Evolutionary conservation across 768 basidiomycete species (phyloP).

Genomic region (Pholiota conissans): DNA sequence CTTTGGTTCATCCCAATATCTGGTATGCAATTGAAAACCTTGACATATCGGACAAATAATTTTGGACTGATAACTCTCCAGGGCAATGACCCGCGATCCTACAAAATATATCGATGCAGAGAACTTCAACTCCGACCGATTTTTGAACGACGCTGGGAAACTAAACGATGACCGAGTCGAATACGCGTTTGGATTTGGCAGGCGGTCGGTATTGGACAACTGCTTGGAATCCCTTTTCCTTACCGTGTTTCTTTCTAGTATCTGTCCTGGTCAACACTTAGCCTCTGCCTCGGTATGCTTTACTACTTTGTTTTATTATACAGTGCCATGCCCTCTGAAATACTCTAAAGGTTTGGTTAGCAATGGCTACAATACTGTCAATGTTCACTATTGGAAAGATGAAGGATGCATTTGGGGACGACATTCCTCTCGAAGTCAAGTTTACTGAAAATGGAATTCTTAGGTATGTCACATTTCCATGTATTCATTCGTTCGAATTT

Average conservation of each 20-base stretch:
- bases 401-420: constrained; percentile 22
- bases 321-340: background rate
- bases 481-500: background rate
- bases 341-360: constrained; percentile 19
- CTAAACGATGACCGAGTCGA: constrained; percentile 8
- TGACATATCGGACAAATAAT: too few relatives aligned
- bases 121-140: constrained; percentile 26
- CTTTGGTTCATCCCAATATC: constrained; percentile 14
- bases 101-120: constrained; percentile 21
- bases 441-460: constrained; percentile 1
- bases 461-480: background rate
- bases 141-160: constrained; percentile 15
- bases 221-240: too few relatives aligned
- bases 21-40: constrained; percentile 9
- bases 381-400: constrained; percentile 27
- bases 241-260: background rate
- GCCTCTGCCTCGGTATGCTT: background rate
- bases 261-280: background rate
- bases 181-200: constrained; percentile 20
- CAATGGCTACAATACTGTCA: constrained; percentile 27
- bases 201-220: constrained; percentile 19
- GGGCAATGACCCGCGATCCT: constrained; percentile 23
- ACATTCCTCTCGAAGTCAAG: constrained; percentile 13
- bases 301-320: background rate
- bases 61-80: too few relatives aligned